Percentiles rank a stretch among this genome's conserved stretches.
Evolutionary conservation across 2,329 filamentous ascomycete genomes (phyloP).

Genomic region (Daldinia sp.): DNA sequence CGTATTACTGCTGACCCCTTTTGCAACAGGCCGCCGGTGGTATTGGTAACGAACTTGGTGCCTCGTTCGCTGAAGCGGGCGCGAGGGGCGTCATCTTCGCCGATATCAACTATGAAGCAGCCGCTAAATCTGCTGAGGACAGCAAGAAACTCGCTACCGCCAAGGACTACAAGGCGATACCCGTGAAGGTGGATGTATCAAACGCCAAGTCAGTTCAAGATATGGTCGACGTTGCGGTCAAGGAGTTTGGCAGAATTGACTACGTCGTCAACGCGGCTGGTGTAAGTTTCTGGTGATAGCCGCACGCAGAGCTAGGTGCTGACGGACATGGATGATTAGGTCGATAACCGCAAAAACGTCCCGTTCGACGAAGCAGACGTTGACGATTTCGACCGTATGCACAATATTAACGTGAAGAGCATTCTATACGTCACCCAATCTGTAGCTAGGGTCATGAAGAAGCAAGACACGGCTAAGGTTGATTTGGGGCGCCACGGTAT

Average conservation of each 20-base stretch:
- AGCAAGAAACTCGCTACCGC: conserved; percentile 29
- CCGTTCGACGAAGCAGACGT: conserved; percentile 37
- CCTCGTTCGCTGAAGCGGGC: conserved; percentile 36
- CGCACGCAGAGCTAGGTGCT: not conserved
- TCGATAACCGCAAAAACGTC: conserved; percentile 14
- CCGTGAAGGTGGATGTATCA: conserved; percentile 11
- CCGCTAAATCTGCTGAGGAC: conserved; percentile 10
- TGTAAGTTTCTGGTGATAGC: conserved; percentile 9
- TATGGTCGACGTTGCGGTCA: conserved; percentile 11
- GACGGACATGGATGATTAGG: not conserved
- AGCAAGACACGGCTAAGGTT: conserved; percentile 25
- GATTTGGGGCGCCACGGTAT: conserved; percentile 31
- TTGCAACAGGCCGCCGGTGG: conserved; percentile 33
- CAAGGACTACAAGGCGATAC: conserved; percentile 11
- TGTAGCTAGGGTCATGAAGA: conserved; percentile 34
- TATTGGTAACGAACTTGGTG: conserved; percentile 33
- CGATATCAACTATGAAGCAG: conserved; percentile 30
- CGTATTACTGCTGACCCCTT: not conserved
- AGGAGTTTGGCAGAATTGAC: conserved; percentile 35
- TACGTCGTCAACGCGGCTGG: conserved; percentile 35
- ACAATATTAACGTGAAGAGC: conserved; percentile 37
- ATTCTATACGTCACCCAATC: conserved; percentile 30
- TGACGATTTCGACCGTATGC: conserved; percentile 37
- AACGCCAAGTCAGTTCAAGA: conserved; percentile 23
- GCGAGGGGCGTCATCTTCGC: conserved; percentile 34